Evolutionary conservation across 2,329 filamentous ascomycete species (phyloP), one percentile per base, ranked within the genome.

Genomic region (Pestalotiopsis sp.): DNA sequence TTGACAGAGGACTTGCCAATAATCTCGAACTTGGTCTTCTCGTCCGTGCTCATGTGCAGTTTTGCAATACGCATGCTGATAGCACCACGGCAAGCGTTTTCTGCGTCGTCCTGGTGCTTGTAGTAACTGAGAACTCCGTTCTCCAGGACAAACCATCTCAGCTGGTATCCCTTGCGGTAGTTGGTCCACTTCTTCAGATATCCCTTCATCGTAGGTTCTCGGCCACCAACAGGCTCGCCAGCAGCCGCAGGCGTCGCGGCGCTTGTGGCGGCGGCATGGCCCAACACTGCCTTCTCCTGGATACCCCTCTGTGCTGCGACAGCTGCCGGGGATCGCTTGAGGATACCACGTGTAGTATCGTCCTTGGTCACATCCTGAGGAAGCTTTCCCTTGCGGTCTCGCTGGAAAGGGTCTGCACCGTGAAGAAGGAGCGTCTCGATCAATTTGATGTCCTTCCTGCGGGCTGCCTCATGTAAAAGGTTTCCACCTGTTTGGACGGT

Each of bases 141-240:
- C 78, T 99, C 96, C 9, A 99, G 88, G 14, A 98, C 96, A 78
- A 99, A 99, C 95, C 95, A 99, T 69, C 96, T 88, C 71, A 99
- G 81, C 82, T 99, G 97, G 83, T 98, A 99, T 9, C 96, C 96
- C 77, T 93, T 95, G 25, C 95, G 95, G 79, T 99, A 99, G 79
- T 99, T 99, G 62, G 96, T 99, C 96, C 96, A 99, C 80, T 99
- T 99, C 83, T 98, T 98, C 68, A 99, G 85, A 79, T 98, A 99
- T 6, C 96, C 96, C 83, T 97, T 98, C 93, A 99, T 98, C 81
- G 98, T 95, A 20, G 93, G 92, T 77, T 99, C 96, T 73, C 95
- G 94, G 17, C 92, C 92, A 31, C 92, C 92, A 69, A 90, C 79
- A 23, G 88, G 84, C 72, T 92, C 88, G 20, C 64, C 64, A 11